Percentiles rank a stretch among this genome's conserved stretches.
phyloP scores from a whole-genome alignment of 257 asterid species.

The Solanum chiquidenum region DNA sequence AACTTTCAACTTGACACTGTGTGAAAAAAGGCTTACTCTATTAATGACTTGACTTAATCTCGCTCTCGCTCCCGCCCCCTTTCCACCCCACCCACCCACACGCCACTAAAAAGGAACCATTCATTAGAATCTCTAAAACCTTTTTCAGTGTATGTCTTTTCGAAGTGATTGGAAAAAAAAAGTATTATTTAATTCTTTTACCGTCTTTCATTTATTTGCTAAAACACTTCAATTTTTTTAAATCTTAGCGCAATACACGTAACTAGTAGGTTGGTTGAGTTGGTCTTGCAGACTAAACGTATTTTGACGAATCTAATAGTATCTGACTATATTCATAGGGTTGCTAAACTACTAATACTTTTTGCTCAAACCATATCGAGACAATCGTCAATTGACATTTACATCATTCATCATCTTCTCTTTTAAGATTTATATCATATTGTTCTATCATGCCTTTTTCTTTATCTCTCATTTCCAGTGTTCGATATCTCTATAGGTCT shows the following conservation, averaged over 20 bases:
- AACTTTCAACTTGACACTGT: not conserved
- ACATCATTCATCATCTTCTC: not conserved
- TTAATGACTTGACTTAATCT: not conserved
- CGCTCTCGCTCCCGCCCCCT: too few species aligned
- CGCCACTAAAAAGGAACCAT: not conserved
- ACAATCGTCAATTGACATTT: not conserved
- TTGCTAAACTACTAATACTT: too few species aligned
- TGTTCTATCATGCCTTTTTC: not conserved
- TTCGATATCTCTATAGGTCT: too few species aligned
- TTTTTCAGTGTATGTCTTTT: not conserved
- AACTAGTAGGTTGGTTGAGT: not conserved
- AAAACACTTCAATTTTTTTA: too few species aligned
- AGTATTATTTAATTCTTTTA: too few species aligned
- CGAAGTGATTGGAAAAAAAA: not conserved
- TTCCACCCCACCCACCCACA: not conserved
- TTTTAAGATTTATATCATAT: too few species aligned
- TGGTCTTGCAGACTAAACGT: not conserved
- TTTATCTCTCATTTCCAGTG: not conserved
- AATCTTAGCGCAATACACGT: too few species aligned
- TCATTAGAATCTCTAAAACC: not conserved
- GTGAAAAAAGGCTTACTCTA: not conserved
- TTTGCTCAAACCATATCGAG: not conserved
- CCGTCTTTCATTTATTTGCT: too few species aligned
- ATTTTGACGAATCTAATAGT: not conserved
- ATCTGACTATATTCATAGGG: not conserved